Conservation (phyloP, 495 filamentous ascomycete genomes). For the Penicillium nucicola region DNA sequence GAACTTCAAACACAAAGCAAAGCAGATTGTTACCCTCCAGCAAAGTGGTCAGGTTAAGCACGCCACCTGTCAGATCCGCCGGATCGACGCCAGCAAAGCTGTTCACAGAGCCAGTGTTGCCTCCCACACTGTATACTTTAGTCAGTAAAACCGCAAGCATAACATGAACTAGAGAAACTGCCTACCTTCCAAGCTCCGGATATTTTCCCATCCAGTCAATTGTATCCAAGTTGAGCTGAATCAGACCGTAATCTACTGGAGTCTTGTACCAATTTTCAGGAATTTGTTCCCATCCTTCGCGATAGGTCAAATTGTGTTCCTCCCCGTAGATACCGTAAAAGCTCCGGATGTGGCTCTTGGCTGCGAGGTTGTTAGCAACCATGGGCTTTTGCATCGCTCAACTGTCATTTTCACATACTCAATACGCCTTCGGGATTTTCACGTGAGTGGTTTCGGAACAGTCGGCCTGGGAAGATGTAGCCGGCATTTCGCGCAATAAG, state of each 20-base stretch:
- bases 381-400: not conserved
- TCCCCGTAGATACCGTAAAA: conserved; percentile 45
- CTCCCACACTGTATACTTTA: conserved; percentile 39
- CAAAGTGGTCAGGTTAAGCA: conserved; percentile 39
- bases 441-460: conserved; percentile 46
- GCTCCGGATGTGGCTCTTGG: conserved; percentile 40
- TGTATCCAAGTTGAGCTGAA: conserved; percentile 39
- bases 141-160: not conserved
- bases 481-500: conserved; percentile 46
- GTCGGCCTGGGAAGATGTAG: conserved; percentile 39
- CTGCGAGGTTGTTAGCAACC: conserved; percentile 15
- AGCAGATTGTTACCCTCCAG: conserved; percentile 44
- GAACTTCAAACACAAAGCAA: conserved; percentile 44
- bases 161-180: conserved; percentile 2
- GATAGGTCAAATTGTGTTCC: conserved; percentile 37
- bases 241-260: conserved; percentile 32
- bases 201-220: conserved; percentile 35
- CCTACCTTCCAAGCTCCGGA: conserved; percentile 36
- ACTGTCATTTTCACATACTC: conserved; percentile 16
- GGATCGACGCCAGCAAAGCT: conserved; percentile 53
- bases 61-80: conserved; percentile 46
- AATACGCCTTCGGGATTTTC: conserved; percentile 44
- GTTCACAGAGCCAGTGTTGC: conserved; percentile 55
- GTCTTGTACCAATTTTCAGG: conserved; percentile 63
- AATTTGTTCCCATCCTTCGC: conserved; percentile 49